Conservation (phyloP, 306 rosid genomes). For the Fragaria ananassa region DNA sequence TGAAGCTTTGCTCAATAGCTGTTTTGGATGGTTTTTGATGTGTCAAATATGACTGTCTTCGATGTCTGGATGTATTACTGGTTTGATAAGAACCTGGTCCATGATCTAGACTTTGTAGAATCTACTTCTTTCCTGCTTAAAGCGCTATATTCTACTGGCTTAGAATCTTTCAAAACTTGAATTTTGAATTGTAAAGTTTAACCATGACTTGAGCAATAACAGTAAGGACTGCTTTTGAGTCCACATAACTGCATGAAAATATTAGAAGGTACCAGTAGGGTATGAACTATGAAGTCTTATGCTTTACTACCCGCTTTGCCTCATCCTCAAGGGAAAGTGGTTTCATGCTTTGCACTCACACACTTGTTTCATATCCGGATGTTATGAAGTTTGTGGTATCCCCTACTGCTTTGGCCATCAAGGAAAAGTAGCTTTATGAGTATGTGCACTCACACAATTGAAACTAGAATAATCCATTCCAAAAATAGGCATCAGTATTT, state of each 20-base stretch:
- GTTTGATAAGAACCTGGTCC: neutral
- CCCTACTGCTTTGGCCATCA: neutral
- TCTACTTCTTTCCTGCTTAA: neutral
- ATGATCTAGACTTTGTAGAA: neutral
- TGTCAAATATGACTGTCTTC: neutral
- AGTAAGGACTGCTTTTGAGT: neutral
- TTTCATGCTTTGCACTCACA: neutral
- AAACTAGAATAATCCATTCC: neutral
- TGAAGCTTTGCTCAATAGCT: neutral
- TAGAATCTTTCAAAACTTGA: neutral
- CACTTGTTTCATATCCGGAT: neutral
- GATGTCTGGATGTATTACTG: neutral
- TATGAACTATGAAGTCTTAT: neutral
- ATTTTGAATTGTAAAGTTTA: constrained; percentile 1
- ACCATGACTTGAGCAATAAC: neutral
- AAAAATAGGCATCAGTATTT: neutral
- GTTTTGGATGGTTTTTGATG: neutral
- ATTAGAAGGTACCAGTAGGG: neutral
- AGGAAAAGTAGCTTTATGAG: neutral
- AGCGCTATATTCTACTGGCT: neutral
- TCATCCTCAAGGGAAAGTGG: neutral
- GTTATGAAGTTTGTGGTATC: neutral
- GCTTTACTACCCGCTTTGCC: neutral
- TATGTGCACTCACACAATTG: neutral
- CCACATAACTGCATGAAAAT: constrained; percentile 5